phyloP scores from a whole-genome alignment of 495 filamentous ascomycete species.

The Aspergillus nanangensis region DNA sequence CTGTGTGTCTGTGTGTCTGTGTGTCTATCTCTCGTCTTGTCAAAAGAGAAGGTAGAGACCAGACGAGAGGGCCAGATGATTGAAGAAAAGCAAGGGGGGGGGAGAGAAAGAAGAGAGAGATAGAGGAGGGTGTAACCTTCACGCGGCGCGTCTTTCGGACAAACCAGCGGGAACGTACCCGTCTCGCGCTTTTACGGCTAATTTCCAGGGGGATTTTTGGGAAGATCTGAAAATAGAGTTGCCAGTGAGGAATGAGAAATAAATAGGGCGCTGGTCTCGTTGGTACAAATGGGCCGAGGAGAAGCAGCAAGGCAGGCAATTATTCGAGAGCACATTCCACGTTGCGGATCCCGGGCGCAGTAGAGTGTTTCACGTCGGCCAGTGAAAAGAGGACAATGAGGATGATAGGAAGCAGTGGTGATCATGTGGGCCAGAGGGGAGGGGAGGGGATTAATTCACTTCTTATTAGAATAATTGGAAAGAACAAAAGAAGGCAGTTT shows the following conservation, averaged over 20 bases:
- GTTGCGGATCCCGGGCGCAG: slow-evolving; percentile 10
- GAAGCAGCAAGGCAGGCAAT: slow-evolving; percentile 5
- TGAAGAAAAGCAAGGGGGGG: slow-evolving; percentile 2
- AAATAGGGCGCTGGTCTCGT: slow-evolving; percentile 9
- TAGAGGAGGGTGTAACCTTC: neutral
- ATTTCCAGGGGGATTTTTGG: neutral
- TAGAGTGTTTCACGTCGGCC: neutral
- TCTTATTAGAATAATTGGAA: too few species aligned
- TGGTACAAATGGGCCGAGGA: slow-evolving; percentile 9
- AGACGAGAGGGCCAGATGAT: too few species aligned
- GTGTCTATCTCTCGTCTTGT: neutral
- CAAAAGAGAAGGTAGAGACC: neutral
- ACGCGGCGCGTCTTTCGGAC: slow-evolving; percentile 6
- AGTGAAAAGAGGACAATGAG: slow-evolving; percentile 1
- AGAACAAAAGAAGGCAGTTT: too few species aligned
- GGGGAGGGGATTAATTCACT: neutral
- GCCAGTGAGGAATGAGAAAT: slow-evolving; percentile 1
- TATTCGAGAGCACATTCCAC: slow-evolving; percentile 13
- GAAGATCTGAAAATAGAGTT: slow-evolving; percentile 11
- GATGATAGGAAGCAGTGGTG: neutral
- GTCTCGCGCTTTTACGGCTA: neutral
- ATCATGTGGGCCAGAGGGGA: neutral
- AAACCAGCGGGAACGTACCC: neutral
- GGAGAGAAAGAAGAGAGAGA: slow-evolving; percentile 2
- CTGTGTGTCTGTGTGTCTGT: neutral